Evolutionary conservation across 2,329 filamentous ascomycete genomes (phyloP).

Genomic region (Neocucurbitaria cava): DNA sequence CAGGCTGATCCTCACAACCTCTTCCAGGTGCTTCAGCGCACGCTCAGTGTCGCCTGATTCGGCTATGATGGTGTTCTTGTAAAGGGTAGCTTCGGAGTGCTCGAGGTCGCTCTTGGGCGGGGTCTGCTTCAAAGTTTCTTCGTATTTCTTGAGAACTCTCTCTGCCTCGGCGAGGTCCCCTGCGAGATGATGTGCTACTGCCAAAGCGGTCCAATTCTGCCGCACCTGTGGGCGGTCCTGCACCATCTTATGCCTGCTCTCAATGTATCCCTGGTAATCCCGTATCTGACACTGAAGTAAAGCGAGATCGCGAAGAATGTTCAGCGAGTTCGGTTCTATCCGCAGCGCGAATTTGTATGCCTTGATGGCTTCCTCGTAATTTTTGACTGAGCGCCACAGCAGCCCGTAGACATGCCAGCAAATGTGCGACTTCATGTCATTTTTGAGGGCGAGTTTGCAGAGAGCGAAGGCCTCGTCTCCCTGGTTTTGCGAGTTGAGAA

Average conservation of each 20-base stretch:
- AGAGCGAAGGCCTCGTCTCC: slow-evolving; percentile 92
- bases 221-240: slow-evolving; percentile 80
- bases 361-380: slow-evolving; percentile 99
- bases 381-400: slow-evolving; percentile 91
- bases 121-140: slow-evolving; percentile 85
- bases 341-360: slow-evolving; percentile 95
- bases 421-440: slow-evolving; percentile 98
- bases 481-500: slow-evolving; percentile 91
- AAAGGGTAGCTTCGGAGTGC: slow-evolving; percentile 91
- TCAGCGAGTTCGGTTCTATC: slow-evolving; percentile 90
- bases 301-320: slow-evolving; percentile 93
- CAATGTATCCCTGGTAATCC: slow-evolving; percentile 91
- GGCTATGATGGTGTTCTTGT: slow-evolving; percentile 94
- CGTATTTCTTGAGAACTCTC: slow-evolving; percentile 88
- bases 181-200: slow-evolving; percentile 89
- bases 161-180: slow-evolving; percentile 87
- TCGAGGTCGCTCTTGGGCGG: slow-evolving; percentile 83
- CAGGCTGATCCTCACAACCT: slow-evolving; percentile 76
- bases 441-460: slow-evolving; percentile 88
- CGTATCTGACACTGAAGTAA: slow-evolving; percentile 95
- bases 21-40: slow-evolving; percentile 85
- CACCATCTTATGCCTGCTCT: slow-evolving; percentile 87
- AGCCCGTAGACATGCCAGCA: slow-evolving; percentile 99
- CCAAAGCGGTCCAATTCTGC: slow-evolving; percentile 97
- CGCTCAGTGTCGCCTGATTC: slow-evolving; percentile 84